Conservation (phyloP, 345 rosid species). For the Sisymbrium altissimum region DNA sequence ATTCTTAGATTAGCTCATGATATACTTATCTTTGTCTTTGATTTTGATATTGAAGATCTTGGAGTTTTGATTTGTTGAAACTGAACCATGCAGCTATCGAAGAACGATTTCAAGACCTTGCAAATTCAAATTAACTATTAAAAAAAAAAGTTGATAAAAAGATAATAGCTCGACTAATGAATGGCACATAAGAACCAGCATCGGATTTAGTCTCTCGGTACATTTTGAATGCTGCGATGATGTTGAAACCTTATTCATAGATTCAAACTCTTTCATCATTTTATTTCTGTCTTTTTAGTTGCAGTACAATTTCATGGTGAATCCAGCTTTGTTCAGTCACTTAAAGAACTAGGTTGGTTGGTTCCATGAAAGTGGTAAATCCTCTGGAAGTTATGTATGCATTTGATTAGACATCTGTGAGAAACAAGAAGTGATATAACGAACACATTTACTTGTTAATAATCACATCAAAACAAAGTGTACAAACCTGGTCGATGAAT, state of each 20-base stretch:
- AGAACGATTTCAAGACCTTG: background rate
- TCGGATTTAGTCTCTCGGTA: background rate
- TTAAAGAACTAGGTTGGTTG: too few relatives aligned
- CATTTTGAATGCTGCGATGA: background rate
- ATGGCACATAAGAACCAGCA: background rate
- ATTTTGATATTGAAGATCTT: background rate
- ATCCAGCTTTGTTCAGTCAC: too few relatives aligned
- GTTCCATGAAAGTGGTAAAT: background rate
- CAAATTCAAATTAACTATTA: background rate
- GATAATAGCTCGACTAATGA: background rate
- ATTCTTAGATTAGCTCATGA: constrained; percentile 22
- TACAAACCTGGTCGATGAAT: too few relatives aligned
- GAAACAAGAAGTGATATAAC: background rate
- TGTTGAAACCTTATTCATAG: background rate
- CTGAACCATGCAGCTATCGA: background rate
- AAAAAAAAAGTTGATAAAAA: background rate
- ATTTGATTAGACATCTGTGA: background rate
- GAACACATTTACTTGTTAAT: too few relatives aligned
- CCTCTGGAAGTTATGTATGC: background rate
- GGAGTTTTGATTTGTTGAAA: constrained; percentile 21
- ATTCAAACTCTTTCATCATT: background rate
- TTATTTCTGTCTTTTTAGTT: too few relatives aligned
- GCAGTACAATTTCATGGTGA: too few relatives aligned
- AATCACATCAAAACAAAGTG: too few relatives aligned
- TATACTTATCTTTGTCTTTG: background rate